A percentile compares a stretch with the other conserved stretches of the same genome.
Evolutionary conservation across 139 green algal genomes (phyloP).

Genomic region (Astrephomene gubernaculifera): DNA sequence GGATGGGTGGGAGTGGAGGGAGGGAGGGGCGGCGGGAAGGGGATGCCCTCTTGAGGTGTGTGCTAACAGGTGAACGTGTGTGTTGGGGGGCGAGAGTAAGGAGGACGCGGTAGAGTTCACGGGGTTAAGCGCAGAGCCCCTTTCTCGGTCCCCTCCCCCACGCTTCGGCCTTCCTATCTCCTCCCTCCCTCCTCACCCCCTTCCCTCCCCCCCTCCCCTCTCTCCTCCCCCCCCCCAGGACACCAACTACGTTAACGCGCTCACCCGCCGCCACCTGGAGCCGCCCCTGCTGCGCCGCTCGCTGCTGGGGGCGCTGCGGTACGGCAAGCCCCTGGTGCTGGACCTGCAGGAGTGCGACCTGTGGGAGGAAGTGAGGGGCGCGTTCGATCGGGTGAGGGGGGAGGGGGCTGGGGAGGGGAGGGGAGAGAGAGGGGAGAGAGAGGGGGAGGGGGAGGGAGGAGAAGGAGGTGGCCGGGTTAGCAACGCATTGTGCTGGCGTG

Average conservation of each 20-base stretch:
- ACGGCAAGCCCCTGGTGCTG: slow-evolving; percentile 62
- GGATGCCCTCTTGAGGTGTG: no score
- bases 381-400: slow-evolving; percentile 47
- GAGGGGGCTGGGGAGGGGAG: neutral
- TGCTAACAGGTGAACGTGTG: no score
- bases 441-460: no score
- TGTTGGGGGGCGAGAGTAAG: no score
- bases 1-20: neutral
- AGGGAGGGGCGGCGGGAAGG: neutral
- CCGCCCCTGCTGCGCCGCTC: slow-evolving; percentile 56
- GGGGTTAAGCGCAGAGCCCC: no score
- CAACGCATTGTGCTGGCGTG: neutral
- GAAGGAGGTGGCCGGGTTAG: neutral
- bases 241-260: slow-evolving; percentile 72
- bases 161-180: neutral
- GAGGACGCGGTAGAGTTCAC: no score
- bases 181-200: neutral
- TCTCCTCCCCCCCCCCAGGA: slow-evolving; percentile 50
- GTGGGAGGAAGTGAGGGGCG: slow-evolving; percentile 49
- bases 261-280: slow-evolving; percentile 56
- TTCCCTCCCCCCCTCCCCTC: neutral
- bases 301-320: slow-evolving; percentile 61
- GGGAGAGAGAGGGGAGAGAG: neutral
- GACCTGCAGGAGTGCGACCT: slow-evolving; percentile 64
- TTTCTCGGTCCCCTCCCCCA: neutral